Evolutionary conservation across 2,329 filamentous ascomycete species (phyloP), one percentile per base, ranked within the genome.

Genomic region (Aspergillus calidoustus): DNA sequence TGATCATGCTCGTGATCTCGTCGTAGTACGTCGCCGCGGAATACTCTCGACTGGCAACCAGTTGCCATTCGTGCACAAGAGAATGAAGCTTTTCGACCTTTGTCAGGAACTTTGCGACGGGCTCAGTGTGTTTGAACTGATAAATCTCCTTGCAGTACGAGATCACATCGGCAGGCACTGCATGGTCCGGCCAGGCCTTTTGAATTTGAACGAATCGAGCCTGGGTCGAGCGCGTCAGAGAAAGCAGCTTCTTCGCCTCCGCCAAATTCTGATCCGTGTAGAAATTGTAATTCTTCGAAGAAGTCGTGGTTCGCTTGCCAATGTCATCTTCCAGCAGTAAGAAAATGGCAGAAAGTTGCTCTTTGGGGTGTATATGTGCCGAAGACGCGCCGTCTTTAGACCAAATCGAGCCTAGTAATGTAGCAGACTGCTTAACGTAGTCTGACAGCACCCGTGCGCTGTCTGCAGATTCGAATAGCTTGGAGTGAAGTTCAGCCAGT

Each of bases 61-160:
- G 89, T 74, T 99, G 93, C 95, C 95, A 99, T 77, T 98, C 93
- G 65, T 97, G 89, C 53, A 99, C 86, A 66, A 90, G 89, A 0
- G 83, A 84, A 77, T 98, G 91, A 4, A 99, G 83, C 66, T 94
- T 92, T 76, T 99, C 96, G 3, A 95, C 84, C 72, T 91, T 92
- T 1, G 90, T 91, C 56, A 99, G 86, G 60, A 96, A 88, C 70
- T 91, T 93, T 1, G 93, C 93, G 4, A 99, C 82, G 0, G 95
- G 93, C 59, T 97, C 93, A 1, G 87, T 86, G 69, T 97, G 89
- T 23, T 87, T 83, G 69, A 97, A 87, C 58, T 89, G 85, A 2
- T 96, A 83, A 0, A 96, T 82, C 66, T 91, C 88, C 59, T 91
- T 86, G 71, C 92, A 96, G 30, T 87, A 89, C 15, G 82, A 78